Base-by-base conservation (phyloP, 371 early-diverging fungal species). In the Mucor mucedo region DNA sequence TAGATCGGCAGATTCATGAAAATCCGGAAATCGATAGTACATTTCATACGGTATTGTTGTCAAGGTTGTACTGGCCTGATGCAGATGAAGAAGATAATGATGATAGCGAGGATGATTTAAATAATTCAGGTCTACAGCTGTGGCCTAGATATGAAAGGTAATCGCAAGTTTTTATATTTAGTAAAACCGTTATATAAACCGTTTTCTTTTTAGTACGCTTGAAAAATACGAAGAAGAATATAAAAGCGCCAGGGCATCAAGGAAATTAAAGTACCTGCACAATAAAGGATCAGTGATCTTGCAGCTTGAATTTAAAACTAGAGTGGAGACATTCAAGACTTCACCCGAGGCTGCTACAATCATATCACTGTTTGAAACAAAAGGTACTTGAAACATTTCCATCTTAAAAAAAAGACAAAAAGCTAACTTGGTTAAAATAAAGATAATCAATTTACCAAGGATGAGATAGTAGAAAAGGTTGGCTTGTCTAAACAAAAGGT, bases 31-130 rank as follows among this genome's bases (percentile, higher is more conserved):
- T 60, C 8, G 33, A 55, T 3, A 30, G 49, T 8, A n/a, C 45
- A 3, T 70, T 80, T 9, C 75, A 77, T 55, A 47, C 61, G 1
- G 50, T 69, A 28, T 61, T 77, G 4, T 40, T 80, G 11, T 76
- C 78, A 1, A 52, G 63, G 9, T 66, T 65, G 11, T 80, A 77
- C 48, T 80, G 80, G 80, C 76, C 74, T 5, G 65, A 68, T 13
- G 70, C 60, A 8, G 56, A 60, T 7, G 66, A 61, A 32, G 63
- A 69, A 0, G 66, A 67, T 14, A 65, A 66, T 0, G 66, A 62
- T 28, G 62, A 71, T 5, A 58, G 63, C 16, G 54, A 71, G 2
- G 58, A 50, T 4, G 48, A 57, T 32, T 38, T 38, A 7, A 52
- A 48, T 10, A 28, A 40, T 11, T 33, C 58, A 44, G 52, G 45